Evolutionary conservation across 2,329 filamentous ascomycete species (phyloP).

Genomic region (Pseudogymnoascus sp.): DNA sequence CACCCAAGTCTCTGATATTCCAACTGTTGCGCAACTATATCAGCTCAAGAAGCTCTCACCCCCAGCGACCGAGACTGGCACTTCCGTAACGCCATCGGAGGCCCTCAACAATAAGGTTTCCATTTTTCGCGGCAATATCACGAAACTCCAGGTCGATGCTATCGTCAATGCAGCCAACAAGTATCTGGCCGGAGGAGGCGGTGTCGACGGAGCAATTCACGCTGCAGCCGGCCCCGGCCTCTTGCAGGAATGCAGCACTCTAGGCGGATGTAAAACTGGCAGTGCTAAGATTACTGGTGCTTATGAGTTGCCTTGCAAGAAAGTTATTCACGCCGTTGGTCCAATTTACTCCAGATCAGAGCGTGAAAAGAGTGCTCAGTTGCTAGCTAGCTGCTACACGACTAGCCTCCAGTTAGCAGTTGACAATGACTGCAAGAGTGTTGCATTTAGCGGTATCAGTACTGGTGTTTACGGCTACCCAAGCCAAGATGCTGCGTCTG

Average conservation of each 20-base stretch:
- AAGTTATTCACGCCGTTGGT: constrained; percentile 87
- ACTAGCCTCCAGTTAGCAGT: constrained; percentile 68
- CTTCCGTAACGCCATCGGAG: constrained; percentile 22
- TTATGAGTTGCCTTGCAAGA: constrained; percentile 67
- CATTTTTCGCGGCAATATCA: constrained; percentile 73
- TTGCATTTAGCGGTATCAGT: constrained; percentile 81
- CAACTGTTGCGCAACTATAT: constrained; percentile 29
- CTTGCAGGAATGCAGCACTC: constrained; percentile 60
- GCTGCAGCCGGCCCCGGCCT: constrained; percentile 67
- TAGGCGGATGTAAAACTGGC: constrained; percentile 71
- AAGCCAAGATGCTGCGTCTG: constrained; percentile 61
- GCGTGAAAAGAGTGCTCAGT: constrained; percentile 37
- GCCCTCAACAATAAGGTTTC: constrained; percentile 64
- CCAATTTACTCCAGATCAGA: constrained; percentile 59
- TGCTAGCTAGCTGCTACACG: constrained; percentile 61
- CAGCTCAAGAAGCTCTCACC: constrained; percentile 23
- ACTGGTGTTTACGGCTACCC: constrained; percentile 91
- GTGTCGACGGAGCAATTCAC: constrained; percentile 86
- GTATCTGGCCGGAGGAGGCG: constrained; percentile 76
- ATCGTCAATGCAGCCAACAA: constrained; percentile 92
- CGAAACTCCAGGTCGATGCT: constrained; percentile 66
- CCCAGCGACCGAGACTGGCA: background rate
- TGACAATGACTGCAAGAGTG: constrained; percentile 55
- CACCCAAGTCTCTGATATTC: constrained; percentile 26
- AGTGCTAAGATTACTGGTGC: constrained; percentile 75